Base-by-base conservation (phyloP, 1,139 yeast species). In the Entelexis sorbosivorans region DNA sequence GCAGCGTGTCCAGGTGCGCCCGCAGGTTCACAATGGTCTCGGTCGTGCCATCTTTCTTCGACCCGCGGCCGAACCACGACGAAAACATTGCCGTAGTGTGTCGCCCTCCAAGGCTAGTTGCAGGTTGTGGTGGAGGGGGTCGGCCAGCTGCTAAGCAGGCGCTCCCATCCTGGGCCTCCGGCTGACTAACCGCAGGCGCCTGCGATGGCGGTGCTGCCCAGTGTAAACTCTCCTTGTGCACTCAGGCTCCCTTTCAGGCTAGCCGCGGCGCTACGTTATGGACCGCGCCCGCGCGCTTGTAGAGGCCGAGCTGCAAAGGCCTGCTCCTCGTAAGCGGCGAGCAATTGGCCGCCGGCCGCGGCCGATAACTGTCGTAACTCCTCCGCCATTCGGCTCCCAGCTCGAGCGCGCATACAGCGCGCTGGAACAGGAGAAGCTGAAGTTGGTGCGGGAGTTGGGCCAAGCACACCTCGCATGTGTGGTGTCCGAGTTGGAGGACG, bases 21-120 rank as follows among this genome's bases (percentile, higher is more conserved):
- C 97, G 77, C 59, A 91, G 74, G 60, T 81, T 84, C 51, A 91
- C 84, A 56, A 91, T 91, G 36, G 98, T 96, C 76, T 84, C 82
- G 74, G 87, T 88, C 50, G 97, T 95, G 61, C 78, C 75, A 64
- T 87, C 95, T 65, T 81, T 84, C 71, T 82, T 83, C 60, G 75
- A 76, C 58, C 73, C 73, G 48, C 96, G 96, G 47, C 60, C 60
- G 38, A 50, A 59, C 61, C 61, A 59, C 28, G 54, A 53, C 50
- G 50, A 31, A 16, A 42, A 42, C 45, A 42, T 42, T 8, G 29
- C 20, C 29, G 29, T 31, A 4, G 14, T 22, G 38, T 28, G 14
- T 40, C 35, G 44, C 44, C 44, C 34, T 31, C 45, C 28, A 22
- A 35, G 17, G 44, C 35, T 5, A 22, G 34, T 29, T 13, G 24